These are phyloP conservation scores for Microbotryomycetes sp. DNA, from an alignment of 1,284 basidiomycete genomes.

Conservation along the genomic window DNA sequence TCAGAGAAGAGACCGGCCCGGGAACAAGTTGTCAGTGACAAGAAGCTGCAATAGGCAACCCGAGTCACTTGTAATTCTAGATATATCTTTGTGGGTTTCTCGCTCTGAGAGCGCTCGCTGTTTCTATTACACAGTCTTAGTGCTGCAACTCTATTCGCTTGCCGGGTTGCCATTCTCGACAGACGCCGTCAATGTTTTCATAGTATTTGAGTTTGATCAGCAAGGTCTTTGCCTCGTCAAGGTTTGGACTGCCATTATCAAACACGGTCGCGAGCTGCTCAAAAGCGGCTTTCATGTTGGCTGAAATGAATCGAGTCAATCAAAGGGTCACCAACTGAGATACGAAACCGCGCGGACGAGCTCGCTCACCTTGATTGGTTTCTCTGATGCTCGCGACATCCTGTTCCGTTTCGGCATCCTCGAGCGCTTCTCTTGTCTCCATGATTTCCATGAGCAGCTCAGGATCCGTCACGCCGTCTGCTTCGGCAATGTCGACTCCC, in stretches of 20 bases:
- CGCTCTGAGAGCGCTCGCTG: too few relatives aligned
- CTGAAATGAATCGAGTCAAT: slow-evolving; percentile 43
- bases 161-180: slow-evolving; percentile 44
- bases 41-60: not conserved
- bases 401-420: slow-evolving; percentile 52
- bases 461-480: slow-evolving; percentile 66
- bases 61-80: not conserved
- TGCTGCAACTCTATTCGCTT: slow-evolving; percentile 33
- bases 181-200: slow-evolving; percentile 63
- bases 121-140: not conserved
- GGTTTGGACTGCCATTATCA: slow-evolving; percentile 50
- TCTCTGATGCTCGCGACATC: slow-evolving; percentile 51
- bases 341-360: not conserved
- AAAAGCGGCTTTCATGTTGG: slow-evolving; percentile 50
- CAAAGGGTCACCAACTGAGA: not conserved
- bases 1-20: not conserved
- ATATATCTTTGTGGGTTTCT: too few relatives aligned
- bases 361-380: not conserved
- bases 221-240: slow-evolving; percentile 48
- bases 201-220: slow-evolving; percentile 70
- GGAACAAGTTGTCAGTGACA: not conserved
- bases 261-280: slow-evolving; percentile 51
- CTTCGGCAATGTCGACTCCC: slow-evolving; percentile 57
- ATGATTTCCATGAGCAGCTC: slow-evolving; percentile 70
- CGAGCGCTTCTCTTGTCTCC: slow-evolving; percentile 71